Evolutionary conservation across 106 monocot genomes (phyloP).

Genomic region (Xerophyta viscosa): DNA sequence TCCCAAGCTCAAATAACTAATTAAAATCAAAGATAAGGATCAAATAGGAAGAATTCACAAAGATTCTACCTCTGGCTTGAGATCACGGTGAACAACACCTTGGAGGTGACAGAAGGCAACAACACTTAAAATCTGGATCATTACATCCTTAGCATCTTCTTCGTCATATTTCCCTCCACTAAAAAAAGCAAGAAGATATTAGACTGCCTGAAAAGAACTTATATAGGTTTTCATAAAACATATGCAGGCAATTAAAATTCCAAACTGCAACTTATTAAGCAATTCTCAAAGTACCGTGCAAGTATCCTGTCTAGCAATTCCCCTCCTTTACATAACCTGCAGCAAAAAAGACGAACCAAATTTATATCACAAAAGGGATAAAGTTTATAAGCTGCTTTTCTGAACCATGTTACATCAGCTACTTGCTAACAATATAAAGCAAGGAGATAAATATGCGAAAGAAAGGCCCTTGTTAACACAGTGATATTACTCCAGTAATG

Average conservation of each 20-base stretch:
- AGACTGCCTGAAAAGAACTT: too few relatives aligned
- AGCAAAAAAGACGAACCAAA: not conserved
- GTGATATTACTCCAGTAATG: too few relatives aligned
- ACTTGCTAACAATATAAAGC: not conserved
- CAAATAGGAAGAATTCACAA: too few relatives aligned
- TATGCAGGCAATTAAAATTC: too few relatives aligned
- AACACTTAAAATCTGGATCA: conserved; percentile 80
- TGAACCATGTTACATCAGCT: not conserved
- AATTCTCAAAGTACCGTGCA: conserved; percentile 45
- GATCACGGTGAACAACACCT: conserved; percentile 95
- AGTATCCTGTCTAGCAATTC: conserved; percentile 90
- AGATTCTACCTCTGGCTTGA: conserved; percentile 87
- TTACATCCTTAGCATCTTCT: conserved; percentile 78
- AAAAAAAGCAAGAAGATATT: conserved; percentile 5
- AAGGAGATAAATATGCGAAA: not conserved
- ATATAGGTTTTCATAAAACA: too few relatives aligned
- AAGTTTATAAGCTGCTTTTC: not conserved
- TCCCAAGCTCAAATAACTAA: too few relatives aligned
- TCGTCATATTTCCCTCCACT: conserved; percentile 96
- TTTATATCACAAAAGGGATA: not conserved
- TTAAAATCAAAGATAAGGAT: too few relatives aligned
- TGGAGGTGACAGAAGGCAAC: conserved; percentile 94
- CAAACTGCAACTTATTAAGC: too few relatives aligned
- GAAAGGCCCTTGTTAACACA: too few relatives aligned
- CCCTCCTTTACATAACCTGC: conserved; percentile 96